Evolutionary conservation across 345 rosid species (phyloP).

Genomic region (Crucihimalaya himalaica): DNA sequence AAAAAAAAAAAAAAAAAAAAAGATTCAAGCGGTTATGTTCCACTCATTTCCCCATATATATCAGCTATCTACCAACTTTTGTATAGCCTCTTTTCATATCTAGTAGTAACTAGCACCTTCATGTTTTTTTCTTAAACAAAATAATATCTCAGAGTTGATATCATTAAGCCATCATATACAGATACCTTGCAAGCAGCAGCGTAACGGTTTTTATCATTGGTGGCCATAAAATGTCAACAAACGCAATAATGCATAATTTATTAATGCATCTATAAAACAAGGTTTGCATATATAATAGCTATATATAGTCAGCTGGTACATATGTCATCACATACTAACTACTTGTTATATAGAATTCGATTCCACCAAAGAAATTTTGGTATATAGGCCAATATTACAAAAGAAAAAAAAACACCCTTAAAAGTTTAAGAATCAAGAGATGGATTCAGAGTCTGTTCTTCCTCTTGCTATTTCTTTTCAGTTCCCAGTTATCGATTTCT

Average conservation of each 20-base stretch:
- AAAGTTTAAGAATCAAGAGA: constrained; percentile 15
- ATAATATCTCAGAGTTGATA: too few relatives aligned
- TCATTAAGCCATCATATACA: too few relatives aligned
- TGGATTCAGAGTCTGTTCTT: constrained; percentile 29
- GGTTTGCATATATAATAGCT: neutral
- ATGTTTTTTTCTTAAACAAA: too few relatives aligned
- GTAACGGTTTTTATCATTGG: neutral
- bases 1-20: too few relatives aligned
- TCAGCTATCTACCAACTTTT: too few relatives aligned
- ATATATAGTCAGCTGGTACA: neutral
- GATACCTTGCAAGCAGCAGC: neutral
- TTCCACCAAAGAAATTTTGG: neutral
- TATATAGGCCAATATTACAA: too few relatives aligned
- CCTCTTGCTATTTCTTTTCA: neutral
- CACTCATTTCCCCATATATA: too few relatives aligned
- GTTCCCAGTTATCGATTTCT: constrained; percentile 28
- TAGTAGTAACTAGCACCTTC: too few relatives aligned
- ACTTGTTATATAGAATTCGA: neutral
- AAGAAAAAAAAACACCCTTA: neutral
- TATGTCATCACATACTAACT: neutral
- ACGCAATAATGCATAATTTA: neutral
- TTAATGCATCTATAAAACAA: neutral
- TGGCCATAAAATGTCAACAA: neutral
- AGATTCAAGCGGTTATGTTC: too few relatives aligned
- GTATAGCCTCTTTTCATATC: too few relatives aligned